Conservation (phyloP, 1,284 basidiomycete species). For the Melampsora americana region DNA sequence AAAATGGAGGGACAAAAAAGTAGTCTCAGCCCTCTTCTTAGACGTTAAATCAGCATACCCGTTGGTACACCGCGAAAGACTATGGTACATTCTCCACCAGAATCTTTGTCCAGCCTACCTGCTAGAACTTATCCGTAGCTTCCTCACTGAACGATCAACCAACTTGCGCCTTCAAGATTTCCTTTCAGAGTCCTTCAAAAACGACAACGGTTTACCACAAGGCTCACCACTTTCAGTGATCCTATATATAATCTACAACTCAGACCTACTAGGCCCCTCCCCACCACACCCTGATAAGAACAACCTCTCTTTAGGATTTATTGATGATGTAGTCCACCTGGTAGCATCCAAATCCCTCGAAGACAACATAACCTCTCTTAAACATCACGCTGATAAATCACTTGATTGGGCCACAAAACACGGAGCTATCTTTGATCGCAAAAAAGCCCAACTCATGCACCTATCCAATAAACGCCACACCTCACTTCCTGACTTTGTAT, state of each 20-base stretch:
- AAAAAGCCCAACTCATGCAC: not conserved
- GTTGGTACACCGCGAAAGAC: too few relatives aligned
- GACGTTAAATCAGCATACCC: too few relatives aligned
- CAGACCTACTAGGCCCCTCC: not conserved
- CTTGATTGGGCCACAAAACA: not conserved
- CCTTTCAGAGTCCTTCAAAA: not conserved
- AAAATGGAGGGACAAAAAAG: too few relatives aligned
- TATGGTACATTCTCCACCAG: not conserved
- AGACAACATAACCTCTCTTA: not conserved
- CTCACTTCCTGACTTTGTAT: not conserved
- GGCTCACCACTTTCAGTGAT: not conserved
- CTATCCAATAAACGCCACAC: not conserved
- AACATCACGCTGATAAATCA: too few relatives aligned
- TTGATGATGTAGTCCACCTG: slow-evolving; percentile 27
- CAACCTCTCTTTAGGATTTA: slow-evolving; percentile 3
- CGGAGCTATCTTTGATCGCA: slow-evolving; percentile 26
- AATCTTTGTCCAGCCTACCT: not conserved
- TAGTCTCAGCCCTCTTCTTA: too few relatives aligned
- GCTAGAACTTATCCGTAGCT: not conserved
- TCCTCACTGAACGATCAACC: not conserved
- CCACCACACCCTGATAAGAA: not conserved
- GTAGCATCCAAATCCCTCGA: too few relatives aligned
- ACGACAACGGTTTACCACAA: slow-evolving; percentile 5
- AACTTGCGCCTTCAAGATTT: not conserved
- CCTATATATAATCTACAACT: slow-evolving; percentile 8